Conservation (phyloP, 2,329 filamentous ascomycete species). For the Cercospora berteroae region DNA sequence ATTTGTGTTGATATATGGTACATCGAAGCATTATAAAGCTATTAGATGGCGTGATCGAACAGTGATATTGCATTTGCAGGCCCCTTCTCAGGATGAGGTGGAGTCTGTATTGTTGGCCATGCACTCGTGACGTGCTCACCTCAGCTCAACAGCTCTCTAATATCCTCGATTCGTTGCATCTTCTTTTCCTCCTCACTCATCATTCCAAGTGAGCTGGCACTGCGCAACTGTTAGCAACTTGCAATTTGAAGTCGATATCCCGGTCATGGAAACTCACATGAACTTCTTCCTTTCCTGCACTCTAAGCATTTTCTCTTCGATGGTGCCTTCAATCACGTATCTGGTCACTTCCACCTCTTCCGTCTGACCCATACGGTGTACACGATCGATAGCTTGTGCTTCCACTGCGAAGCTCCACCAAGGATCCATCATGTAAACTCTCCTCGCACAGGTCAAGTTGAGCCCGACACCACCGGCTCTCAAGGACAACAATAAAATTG, state of each 20-base stretch:
- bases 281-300: constrained; percentile 97
- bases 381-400: constrained; percentile 93
- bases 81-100: neutral
- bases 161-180: constrained; percentile 85
- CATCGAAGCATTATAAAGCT: neutral
- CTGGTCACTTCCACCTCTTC: constrained; percentile 80
- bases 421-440: constrained; percentile 98
- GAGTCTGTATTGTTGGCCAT: neutral
- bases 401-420: constrained; percentile 99
- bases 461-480: constrained; percentile 90
- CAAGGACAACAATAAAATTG: constrained; percentile 77
- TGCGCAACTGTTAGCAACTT: constrained; percentile 45
- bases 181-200: constrained; percentile 93
- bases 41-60: neutral
- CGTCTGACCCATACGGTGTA: constrained; percentile 94
- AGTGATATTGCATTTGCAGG: neutral
- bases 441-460: constrained; percentile 82
- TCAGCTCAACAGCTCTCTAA: constrained; percentile 78
- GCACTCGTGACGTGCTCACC: neutral
- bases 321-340: constrained; percentile 86
- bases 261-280: constrained; percentile 61
- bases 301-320: constrained; percentile 91
- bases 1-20: neutral
- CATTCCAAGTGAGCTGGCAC: constrained; percentile 91
- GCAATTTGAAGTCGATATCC: constrained; percentile 2